Conservation (phyloP, 2,329 filamentous ascomycete species). For the Fusarium lyarnte region DNA sequence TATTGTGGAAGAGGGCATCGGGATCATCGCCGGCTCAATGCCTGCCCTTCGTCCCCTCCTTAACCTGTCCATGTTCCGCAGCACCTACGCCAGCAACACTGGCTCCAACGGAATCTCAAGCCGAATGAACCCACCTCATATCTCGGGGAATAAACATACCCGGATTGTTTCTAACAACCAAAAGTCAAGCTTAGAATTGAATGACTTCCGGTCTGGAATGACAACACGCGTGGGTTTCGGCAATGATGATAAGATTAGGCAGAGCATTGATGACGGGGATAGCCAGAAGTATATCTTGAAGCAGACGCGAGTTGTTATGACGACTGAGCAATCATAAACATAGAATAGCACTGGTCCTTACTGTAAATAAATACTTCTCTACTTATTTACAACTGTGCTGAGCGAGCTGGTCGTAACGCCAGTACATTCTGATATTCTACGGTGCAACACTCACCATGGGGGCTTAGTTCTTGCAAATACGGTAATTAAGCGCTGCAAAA, state of each 20-base stretch:
- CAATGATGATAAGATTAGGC: not conserved
- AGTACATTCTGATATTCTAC: not conserved
- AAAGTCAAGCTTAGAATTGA: not conserved
- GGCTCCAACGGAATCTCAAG: conserved; percentile 2
- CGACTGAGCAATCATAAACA: not conserved
- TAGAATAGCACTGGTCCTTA: not conserved
- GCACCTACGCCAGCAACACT: conserved; percentile 16
- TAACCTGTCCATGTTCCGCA: conserved; percentile 23
- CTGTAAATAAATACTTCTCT: no score
- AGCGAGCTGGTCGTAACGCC: not conserved
- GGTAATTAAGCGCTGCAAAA: not conserved
- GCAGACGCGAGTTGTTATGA: conserved; percentile 30
- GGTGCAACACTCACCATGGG: rapidly evolving
- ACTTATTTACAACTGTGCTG: no score
- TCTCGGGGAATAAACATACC: not conserved
- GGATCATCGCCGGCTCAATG: conserved; percentile 40
- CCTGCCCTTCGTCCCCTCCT: conserved; percentile 34
- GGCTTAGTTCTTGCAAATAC: not conserved
- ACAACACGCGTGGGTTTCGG: not conserved
- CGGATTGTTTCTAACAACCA: not conserved
- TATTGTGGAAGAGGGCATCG: conserved; percentile 36
- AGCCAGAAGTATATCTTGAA: conserved; percentile 40
- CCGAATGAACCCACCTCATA: not conserved
- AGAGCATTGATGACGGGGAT: conserved; percentile 33
- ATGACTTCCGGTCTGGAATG: not conserved